These are phyloP conservation scores for Venturia carpophila DNA, from an alignment of 2,329 filamentous ascomycete species.

Conservation along the genomic window DNA sequence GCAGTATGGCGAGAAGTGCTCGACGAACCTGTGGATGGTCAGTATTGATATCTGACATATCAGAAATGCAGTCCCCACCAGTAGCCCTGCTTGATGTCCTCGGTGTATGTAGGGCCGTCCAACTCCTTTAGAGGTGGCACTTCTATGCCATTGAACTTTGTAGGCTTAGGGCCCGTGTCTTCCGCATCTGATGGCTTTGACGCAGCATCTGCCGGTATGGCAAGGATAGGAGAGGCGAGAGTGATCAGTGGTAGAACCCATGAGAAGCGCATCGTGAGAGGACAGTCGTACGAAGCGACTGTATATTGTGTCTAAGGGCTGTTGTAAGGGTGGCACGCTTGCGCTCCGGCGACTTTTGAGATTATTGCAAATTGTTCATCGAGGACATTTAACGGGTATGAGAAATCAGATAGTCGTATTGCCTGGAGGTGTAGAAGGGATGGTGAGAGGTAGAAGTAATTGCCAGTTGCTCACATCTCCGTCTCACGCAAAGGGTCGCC, in stretches of 20 bases:
- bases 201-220: not conserved
- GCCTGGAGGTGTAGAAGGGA: not conserved
- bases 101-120: slow-evolving; percentile 49
- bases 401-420: not conserved
- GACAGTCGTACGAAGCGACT: not conserved
- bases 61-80: slow-evolving; percentile 44
- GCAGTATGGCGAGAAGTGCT: slow-evolving; percentile 46
- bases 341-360: slow-evolving; percentile 2
- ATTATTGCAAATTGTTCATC: not conserved
- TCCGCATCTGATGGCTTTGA: not conserved
- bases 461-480: not conserved
- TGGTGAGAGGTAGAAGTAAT: not conserved
- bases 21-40: slow-evolving; percentile 34
- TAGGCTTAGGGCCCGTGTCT: slow-evolving; percentile 15
- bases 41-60: slow-evolving; percentile 22
- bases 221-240: slow-evolving; percentile 15
- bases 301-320: not conserved
- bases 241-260: slow-evolving; percentile 14
- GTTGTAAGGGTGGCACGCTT: slow-evolving; percentile 1
- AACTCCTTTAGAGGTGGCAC: slow-evolving; percentile 60
- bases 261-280: slow-evolving; percentile 17
- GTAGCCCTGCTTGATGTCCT: slow-evolving; percentile 55
- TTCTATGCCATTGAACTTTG: slow-evolving; percentile 54
- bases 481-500: not conserved
- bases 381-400: not conserved